Conservation (phyloP, 768 basidiomycete genomes). For the Dendrothele bispora region DNA sequence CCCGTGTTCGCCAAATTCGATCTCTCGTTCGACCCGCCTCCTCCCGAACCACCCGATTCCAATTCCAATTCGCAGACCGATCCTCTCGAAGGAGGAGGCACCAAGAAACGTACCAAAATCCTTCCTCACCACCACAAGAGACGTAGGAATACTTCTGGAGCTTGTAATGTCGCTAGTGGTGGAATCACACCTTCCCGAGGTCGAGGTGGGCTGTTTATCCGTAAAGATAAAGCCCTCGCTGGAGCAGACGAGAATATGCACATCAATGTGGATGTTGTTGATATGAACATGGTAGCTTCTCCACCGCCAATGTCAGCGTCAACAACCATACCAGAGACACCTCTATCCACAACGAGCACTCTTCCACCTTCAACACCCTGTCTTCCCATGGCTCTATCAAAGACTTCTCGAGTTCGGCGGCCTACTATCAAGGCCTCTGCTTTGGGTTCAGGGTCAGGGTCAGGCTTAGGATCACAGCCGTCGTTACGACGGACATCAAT, state of each 20-base stretch:
- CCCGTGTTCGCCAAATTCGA: constrained; percentile 35
- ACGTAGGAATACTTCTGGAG: constrained; percentile 25
- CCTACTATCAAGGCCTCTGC: constrained; percentile 16
- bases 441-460: too few relatives aligned
- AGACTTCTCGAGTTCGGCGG: constrained; percentile 12
- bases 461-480: too few relatives aligned
- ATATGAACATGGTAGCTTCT: too few relatives aligned
- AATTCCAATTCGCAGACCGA: constrained; percentile 28
- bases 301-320: too few relatives aligned
- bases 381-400: constrained; percentile 1
- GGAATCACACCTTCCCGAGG: constrained; percentile 22
- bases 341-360: constrained; percentile 9
- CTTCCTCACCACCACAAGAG: constrained; percentile 58
- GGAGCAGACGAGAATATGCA: too few relatives aligned
- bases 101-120: constrained; percentile 51
- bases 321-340: too few relatives aligned
- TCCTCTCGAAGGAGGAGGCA: constrained; percentile 39
- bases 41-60: constrained; percentile 38
- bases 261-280: too few relatives aligned
- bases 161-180: too few relatives aligned
- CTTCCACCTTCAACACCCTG: constrained; percentile 9
- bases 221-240: too few relatives aligned
- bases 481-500: too few relatives aligned
- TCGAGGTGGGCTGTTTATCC: constrained; percentile 48
- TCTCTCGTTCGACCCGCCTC: constrained; percentile 25